Percentiles rank a stretch among this genome's conserved stretches.
Evolutionary conservation across 2,329 filamentous ascomycete species (phyloP).

Genomic region (Rhinocladiella mackenziei): DNA sequence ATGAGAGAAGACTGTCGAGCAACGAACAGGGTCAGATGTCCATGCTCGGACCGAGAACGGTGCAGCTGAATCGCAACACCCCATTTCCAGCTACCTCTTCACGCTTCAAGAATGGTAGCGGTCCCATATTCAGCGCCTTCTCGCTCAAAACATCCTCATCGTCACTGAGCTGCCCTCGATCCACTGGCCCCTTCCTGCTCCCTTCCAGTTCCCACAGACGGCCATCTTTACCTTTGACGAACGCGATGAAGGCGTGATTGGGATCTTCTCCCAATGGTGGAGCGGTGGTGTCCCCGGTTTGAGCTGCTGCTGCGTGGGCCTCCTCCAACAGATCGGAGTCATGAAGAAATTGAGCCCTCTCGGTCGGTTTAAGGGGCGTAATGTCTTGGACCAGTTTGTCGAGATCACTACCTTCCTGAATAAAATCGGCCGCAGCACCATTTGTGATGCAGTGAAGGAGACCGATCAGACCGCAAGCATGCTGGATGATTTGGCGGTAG

Average conservation of each 20-base stretch:
- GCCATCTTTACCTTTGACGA: constrained; percentile 35
- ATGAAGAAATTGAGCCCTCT: constrained; percentile 52
- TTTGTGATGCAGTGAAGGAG: constrained; percentile 54
- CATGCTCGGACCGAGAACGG: constrained; percentile 22
- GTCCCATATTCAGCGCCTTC: constrained; percentile 32
- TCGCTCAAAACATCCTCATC: constrained; percentile 35
- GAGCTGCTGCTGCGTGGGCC: constrained; percentile 27
- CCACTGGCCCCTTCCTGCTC: constrained; percentile 33
- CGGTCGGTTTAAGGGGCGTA: constrained; percentile 41
- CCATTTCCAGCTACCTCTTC: constrained; percentile 22
- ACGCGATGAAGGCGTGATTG: constrained; percentile 33
- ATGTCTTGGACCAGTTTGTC: constrained; percentile 45
- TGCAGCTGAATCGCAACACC: constrained; percentile 24
- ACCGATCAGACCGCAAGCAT: constrained; percentile 58
- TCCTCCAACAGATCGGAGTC: constrained; percentile 37
- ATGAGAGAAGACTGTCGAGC: no score
- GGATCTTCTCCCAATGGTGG: constrained; percentile 28
- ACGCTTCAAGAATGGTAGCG: constrained; percentile 29
- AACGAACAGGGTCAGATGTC: no score
- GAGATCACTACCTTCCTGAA: constrained; percentile 44
- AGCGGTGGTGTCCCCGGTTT: constrained; percentile 28
- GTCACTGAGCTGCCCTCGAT: constrained; percentile 31
- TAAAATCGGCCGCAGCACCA: constrained; percentile 41
- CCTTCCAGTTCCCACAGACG: constrained; percentile 38
- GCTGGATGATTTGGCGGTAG: constrained; percentile 57